Evolutionary conservation across 2,329 filamentous ascomycete species (phyloP).

Genomic region (Penicillium sp.): DNA sequence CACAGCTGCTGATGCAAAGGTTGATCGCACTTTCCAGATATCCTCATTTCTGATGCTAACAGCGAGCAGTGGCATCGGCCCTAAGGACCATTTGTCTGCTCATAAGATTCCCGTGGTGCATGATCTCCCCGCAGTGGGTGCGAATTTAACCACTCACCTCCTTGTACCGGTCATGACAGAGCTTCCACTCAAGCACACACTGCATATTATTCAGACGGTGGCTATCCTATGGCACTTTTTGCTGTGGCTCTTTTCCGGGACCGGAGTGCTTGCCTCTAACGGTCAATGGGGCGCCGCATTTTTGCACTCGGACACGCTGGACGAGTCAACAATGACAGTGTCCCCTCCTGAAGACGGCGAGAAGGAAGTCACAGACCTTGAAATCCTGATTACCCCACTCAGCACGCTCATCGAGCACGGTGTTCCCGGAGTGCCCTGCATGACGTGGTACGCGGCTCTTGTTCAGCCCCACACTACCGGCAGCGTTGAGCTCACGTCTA

Average conservation of each 20-base stretch:
- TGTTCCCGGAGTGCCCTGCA: neutral
- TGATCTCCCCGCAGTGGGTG: neutral
- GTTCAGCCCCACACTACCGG: neutral
- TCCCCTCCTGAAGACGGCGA: neutral
- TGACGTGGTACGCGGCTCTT: conserved; percentile 4
- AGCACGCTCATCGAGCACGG: conserved; percentile 1
- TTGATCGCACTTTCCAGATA: neutral
- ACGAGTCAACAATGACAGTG: neutral
- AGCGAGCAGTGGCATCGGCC: neutral
- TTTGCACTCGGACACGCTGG: neutral
- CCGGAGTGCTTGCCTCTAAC: conserved; percentile 1
- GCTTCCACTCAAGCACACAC: neutral
- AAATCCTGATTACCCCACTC: neutral
- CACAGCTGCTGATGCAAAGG: conserved; percentile 1
- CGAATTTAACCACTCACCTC: neutral
- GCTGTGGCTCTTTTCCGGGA: neutral
- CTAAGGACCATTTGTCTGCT: neutral
- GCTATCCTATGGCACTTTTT: conserved; percentile 1
- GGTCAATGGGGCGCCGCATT: conserved; percentile 3
- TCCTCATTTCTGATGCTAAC: neutral
- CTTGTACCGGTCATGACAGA: conserved; percentile 3
- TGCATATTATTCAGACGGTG: conserved; percentile 3
- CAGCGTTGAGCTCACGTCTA: neutral
- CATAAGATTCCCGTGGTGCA: neutral
- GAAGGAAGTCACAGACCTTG: neutral